Evolutionary conservation across 1,139 yeast genomes (phyloP), one percentile per base, ranked within the genome.

Genomic region (Eremothecium coryli): DNA sequence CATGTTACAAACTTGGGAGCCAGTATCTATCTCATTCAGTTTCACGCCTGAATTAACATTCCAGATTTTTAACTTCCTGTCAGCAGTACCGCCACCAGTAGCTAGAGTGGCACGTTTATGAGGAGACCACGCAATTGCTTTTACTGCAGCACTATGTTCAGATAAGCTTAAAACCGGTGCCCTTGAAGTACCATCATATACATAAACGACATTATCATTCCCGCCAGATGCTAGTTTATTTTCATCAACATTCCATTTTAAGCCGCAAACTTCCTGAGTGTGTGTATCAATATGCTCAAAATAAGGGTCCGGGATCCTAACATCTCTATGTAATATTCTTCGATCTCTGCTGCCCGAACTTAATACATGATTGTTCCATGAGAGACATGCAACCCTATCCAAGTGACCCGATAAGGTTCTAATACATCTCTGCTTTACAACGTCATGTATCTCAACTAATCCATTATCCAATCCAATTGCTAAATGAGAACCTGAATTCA

Each of bases 31-130:
- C 50, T 86, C 93, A 48, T 76, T 72, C 12, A 84, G 56, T 40
- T 79, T 71, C 21, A 68, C 59, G 0, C 96, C 96, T 6, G 82
- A 82, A 32, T 78, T 61, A 0, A 95, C 82, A 56, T 86, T 88
- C 98, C 98, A 90, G 16, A 88, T 77, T 56, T 90, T 82, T 48
- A 93, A 79, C 20, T 81, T 72, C 38, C 90, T 75, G 58, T 90
- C 99, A 1, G 94, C 93, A 0, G 97, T 86, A 16, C 99, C 99
- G 17, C 98, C 99, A 5, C 98, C 99, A 2, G 93, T 76, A 0
- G 97, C 97, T 36, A 90, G 61, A 3, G 88, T 70, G 0, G 97
- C 97, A 38, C 97, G 66, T 53, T 85, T 95, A 54, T 90, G 97
- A 0, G 98, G 97, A 1, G 94, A 82, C 99, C 99, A 90, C 1